These are phyloP conservation scores for Saccharomyces hybrid DNA, from an alignment of 1,139 yeast genomes.

Conservation along the genomic window DNA sequence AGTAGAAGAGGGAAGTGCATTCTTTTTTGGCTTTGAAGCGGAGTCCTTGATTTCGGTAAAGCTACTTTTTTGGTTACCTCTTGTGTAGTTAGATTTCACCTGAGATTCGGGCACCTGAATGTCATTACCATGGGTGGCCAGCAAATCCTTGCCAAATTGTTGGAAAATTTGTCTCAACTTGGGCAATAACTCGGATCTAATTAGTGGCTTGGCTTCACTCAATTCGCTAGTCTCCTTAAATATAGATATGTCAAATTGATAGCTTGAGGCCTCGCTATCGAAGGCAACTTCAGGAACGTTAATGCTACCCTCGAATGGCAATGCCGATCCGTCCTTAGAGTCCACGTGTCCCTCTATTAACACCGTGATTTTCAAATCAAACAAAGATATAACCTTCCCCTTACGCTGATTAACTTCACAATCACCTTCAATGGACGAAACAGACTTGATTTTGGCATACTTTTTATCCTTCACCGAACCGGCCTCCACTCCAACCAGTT, in stretches of 20 bases:
- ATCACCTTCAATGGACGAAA: constrained; percentile 83
- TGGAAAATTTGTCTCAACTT: constrained; percentile 52
- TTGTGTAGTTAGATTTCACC: constrained; percentile 62
- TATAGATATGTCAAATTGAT: constrained; percentile 69
- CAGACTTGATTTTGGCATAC: constrained; percentile 41
- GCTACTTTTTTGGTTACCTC: constrained; percentile 47
- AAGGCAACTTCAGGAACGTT: constrained; percentile 91
- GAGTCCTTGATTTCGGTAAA: constrained; percentile 20
- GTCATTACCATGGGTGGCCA: constrained; percentile 70
- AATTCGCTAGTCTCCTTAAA: constrained; percentile 50
- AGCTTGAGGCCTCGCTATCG: constrained; percentile 78
- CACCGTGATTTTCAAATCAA: constrained; percentile 67
- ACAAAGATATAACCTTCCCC: constrained; percentile 89
- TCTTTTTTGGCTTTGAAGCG: constrained; percentile 10
- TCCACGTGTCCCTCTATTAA: constrained; percentile 46
- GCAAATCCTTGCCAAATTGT: constrained; percentile 70
- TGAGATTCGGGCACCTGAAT: constrained; percentile 71
- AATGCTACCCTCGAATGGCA: constrained; percentile 54
- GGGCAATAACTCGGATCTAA: constrained; percentile 62
- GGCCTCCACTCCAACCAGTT: constrained; percentile 45
- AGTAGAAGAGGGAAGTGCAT: constrained; percentile 10
- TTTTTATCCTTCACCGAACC: constrained; percentile 32
- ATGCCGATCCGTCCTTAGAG: constrained; percentile 23
- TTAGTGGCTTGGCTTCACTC: constrained; percentile 45
- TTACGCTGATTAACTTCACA: constrained; percentile 95